Base-by-base conservation (phyloP, 768 basidiomycete species). In the Auriscalpium vulgare region DNA sequence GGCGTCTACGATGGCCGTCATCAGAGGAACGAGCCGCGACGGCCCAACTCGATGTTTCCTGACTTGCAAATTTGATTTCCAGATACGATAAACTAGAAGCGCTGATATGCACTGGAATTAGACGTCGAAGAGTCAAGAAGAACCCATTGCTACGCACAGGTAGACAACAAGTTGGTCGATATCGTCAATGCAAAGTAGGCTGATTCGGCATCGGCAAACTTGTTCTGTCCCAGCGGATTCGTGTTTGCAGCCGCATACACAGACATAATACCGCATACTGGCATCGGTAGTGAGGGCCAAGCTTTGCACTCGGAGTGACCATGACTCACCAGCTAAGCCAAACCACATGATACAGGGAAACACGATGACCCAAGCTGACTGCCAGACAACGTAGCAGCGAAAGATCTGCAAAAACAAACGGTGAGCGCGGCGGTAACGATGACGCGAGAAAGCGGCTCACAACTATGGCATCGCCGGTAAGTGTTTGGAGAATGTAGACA, bases 381-480 rank as follows among this genome's bases (percentile, higher is more conserved):
- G 55, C 67, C 66, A 67, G n/a, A 67, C 65, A 36, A 65, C 56
- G 14, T 63, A 66, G 49, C 66, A 68, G 11, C 66, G 63, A 49
- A 67, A 63, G 40, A 68, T 66, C 66, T 67, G 47, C 9, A 37
- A 16, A 17, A 23, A 13, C 7, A 17, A 2, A 17, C 36, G 10
- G 14, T 21, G 52, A 3, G 54, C 9, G n/a, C 35, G 17, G 29
- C 35, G 47, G 35, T 40, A 17, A 46, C 23, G 5, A 29, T 29
- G 23, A 29, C 23, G 23, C 5, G 23, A 29, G 5, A 5, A 29
- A 2, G 23, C n/a, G 10, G 2, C 64, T 9, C 43, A 71, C 70
- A 14, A 71, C 47, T 3, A 71, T 65, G 4, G 62, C 58, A 19
- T 71, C 69, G 1, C 70, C 70, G 5, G 69, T 37, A 0, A 71